Evolutionary conservation across 2,329 filamentous ascomycete species (phyloP).

Genomic region (Macrophomina pseudophaseolina): DNA sequence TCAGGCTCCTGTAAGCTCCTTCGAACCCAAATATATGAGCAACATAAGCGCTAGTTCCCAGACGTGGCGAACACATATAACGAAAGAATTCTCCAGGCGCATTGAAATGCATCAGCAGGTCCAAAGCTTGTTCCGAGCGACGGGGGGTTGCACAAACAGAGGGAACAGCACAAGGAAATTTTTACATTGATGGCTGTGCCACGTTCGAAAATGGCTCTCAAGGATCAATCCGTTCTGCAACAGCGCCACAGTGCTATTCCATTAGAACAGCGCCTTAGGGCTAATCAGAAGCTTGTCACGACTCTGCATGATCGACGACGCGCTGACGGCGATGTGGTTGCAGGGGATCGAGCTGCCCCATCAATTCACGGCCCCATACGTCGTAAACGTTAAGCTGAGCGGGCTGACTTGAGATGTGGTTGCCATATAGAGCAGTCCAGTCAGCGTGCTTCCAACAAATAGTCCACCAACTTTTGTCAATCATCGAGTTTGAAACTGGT

Average conservation of each 20-base stretch:
- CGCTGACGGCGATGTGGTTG: slow-evolving; percentile 17
- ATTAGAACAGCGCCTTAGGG: background rate
- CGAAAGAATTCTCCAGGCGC: no score
- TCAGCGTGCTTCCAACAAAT: background rate
- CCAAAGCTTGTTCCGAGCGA: no score
- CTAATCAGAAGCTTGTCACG: slow-evolving; percentile 3
- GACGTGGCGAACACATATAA: background rate
- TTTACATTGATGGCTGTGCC: background rate
- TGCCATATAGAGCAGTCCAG: background rate
- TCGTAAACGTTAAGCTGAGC: background rate
- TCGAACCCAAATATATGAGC: no score
- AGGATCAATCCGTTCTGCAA: background rate
- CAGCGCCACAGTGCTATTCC: background rate
- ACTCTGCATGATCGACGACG: slow-evolving; percentile 4
- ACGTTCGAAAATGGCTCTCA: background rate
- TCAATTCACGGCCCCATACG: background rate
- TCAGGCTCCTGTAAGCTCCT: slow-evolving; percentile 6
- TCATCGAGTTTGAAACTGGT: background rate
- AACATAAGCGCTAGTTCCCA: background rate
- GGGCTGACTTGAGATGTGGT: background rate
- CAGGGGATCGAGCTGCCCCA: background rate
- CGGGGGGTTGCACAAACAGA: background rate
- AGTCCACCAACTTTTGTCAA: background rate
- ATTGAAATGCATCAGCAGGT: no score
- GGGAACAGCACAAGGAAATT: background rate